A percentile compares a stretch with the other conserved stretches of the same genome.
These are phyloP conservation scores for Coemansia sp. DNA, from an alignment of 192 early-diverging fungal species.

Conservation along the genomic window DNA sequence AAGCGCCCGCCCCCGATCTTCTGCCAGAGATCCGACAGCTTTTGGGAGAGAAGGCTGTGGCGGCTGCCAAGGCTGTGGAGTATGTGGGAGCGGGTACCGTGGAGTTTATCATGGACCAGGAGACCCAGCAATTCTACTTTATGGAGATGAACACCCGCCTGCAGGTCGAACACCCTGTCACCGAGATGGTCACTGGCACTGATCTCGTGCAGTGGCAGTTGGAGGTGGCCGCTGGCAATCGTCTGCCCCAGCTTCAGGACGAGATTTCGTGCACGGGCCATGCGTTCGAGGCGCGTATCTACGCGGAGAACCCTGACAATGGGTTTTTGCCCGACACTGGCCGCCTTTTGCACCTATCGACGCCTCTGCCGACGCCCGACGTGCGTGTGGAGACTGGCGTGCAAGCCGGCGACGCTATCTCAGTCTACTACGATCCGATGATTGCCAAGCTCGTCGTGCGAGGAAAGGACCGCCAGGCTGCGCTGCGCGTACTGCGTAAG, in stretches of 20 bases:
- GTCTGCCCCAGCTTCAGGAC: slow-evolving; percentile 66
- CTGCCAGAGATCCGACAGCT: slow-evolving; percentile 63
- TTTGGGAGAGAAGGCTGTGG: slow-evolving; percentile 80
- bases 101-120: slow-evolving; percentile 73
- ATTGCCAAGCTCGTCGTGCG: slow-evolving; percentile 92
- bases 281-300: slow-evolving; percentile 96
- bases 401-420: slow-evolving; percentile 85
- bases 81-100: slow-evolving; percentile 80
- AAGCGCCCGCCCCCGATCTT: slow-evolving; percentile 78
- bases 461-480: slow-evolving; percentile 71
- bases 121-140: slow-evolving; percentile 74
- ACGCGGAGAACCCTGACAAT: slow-evolving; percentile 95
- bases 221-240: slow-evolving; percentile 80
- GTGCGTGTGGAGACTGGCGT: slow-evolving; percentile 93
- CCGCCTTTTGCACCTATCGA: slow-evolving; percentile 79
- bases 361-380: slow-evolving; percentile 56
- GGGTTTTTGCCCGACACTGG: slow-evolving; percentile 90
- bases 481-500: slow-evolving; percentile 75
- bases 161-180: slow-evolving; percentile 83
- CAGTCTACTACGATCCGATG: slow-evolving; percentile 95
- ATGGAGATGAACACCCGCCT: slow-evolving; percentile 84
- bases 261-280: slow-evolving; percentile 75
- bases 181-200: slow-evolving; percentile 78
- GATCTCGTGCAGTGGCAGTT: slow-evolving; percentile 97
- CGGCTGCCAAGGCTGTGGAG: slow-evolving; percentile 69